Evolutionary conservation across 2,329 filamentous ascomycete genomes (phyloP).

Genomic region (Sporothrix pseudoabietina): DNA sequence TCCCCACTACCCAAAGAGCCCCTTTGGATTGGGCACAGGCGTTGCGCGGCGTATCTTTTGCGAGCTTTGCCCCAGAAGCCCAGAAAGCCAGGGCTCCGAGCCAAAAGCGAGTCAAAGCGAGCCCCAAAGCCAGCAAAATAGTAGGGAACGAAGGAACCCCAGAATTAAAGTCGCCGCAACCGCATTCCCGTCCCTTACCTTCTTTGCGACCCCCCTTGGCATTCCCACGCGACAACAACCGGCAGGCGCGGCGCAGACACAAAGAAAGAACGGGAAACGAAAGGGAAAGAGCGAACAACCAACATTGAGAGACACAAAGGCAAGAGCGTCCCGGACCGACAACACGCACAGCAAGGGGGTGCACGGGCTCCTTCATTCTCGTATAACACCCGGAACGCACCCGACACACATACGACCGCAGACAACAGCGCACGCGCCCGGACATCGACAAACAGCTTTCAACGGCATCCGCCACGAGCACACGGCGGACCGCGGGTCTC

Average conservation of each 20-base stretch:
- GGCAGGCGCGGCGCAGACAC: neutral
- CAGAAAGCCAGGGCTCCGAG: neutral
- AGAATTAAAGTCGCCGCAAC: slow-evolving; percentile 16
- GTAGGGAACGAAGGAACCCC: slow-evolving; percentile 5
- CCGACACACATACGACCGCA: neutral
- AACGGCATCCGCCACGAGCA: neutral
- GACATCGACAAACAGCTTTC: neutral
- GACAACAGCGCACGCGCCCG: neutral
- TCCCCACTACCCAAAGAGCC: slow-evolving; percentile 13
- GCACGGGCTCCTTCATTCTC: neutral
- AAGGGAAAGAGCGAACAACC: slow-evolving; percentile 17
- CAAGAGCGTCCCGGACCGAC: slow-evolving; percentile 4
- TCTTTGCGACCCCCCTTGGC: slow-evolving; percentile 24
- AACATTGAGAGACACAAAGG: neutral
- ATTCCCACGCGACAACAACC: slow-evolving; percentile 24
- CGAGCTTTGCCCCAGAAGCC: slow-evolving; percentile 17
- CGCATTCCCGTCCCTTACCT: slow-evolving; percentile 12
- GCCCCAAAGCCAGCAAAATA: neutral
- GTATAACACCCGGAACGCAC: neutral
- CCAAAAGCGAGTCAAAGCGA: neutral
- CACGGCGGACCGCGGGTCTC: slow-evolving; percentile 19
- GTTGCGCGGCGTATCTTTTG: slow-evolving; percentile 22
- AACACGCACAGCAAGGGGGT: neutral
- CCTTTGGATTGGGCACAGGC: neutral
- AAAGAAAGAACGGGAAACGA: neutral